Evolutionary conservation across 1,284 basidiomycete genomes (phyloP).

Genomic region (Papiliotrema flavescens): DNA sequence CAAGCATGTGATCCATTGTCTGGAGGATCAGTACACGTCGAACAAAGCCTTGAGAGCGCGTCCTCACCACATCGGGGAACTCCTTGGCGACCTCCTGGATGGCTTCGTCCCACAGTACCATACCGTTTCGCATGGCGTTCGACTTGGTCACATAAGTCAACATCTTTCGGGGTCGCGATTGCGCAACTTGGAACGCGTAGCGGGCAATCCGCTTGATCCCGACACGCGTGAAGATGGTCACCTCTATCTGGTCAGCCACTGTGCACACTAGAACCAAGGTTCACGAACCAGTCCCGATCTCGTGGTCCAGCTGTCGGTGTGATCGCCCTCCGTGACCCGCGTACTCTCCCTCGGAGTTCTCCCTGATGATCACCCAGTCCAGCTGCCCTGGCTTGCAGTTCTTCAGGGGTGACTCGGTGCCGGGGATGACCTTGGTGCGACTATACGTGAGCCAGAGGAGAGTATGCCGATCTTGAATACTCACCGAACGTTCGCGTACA

Average conservation of each 20-base stretch:
- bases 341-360: constrained; percentile 60
- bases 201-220: constrained; percentile 56
- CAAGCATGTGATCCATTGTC: constrained; percentile 55
- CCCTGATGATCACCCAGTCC: constrained; percentile 56
- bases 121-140: constrained; percentile 49
- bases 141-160: constrained; percentile 58
- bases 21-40: constrained; percentile 12
- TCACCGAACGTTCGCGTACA: constrained; percentile 56
- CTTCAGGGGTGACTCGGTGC: constrained; percentile 54
- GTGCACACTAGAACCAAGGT: too few relatives aligned
- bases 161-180: constrained; percentile 53
- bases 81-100: constrained; percentile 55
- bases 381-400: constrained; percentile 42
- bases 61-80: constrained; percentile 55
- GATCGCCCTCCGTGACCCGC: constrained; percentile 55
- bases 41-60: constrained; percentile 44
- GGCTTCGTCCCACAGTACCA: constrained; percentile 47
- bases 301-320: constrained; percentile 45
- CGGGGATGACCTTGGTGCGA: constrained; percentile 55
- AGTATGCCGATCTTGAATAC: not conserved
- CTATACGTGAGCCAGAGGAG: not conserved
- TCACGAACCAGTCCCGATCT: constrained; percentile 43
- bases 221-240: constrained; percentile 53
- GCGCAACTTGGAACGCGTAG: constrained; percentile 58
- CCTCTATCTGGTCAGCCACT: constrained; percentile 43